Evolutionary conservation across 2,329 filamentous ascomycete genomes (phyloP).

Genomic region (Cytospora mali): DNA sequence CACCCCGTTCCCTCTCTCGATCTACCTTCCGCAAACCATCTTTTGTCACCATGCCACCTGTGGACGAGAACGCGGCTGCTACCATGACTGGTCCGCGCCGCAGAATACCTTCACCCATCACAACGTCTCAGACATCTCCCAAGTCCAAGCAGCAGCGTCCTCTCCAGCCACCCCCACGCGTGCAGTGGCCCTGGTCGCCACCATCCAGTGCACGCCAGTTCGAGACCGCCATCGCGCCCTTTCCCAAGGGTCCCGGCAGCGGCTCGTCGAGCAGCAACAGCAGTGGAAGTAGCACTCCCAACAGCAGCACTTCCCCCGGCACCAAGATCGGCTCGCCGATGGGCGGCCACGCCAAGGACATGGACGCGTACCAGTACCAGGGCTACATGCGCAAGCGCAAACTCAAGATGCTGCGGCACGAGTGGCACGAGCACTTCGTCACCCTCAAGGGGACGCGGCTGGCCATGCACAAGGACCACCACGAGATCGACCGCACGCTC

Average conservation of each 20-base stretch:
- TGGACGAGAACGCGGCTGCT: slow-evolving; percentile 64
- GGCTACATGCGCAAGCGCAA: slow-evolving; percentile 96
- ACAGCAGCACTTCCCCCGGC: slow-evolving; percentile 37
- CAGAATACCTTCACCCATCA: slow-evolving; percentile 41
- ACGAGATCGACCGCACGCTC: slow-evolving; percentile 58
- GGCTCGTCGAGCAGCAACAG: slow-evolving; percentile 31
- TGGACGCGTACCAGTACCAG: slow-evolving; percentile 66
- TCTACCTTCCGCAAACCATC: slow-evolving; percentile 66
- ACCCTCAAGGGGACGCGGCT: slow-evolving; percentile 76
- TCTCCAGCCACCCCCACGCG: slow-evolving; percentile 56
- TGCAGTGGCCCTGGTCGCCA: slow-evolving; percentile 56
- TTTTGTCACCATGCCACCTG: slow-evolving; percentile 67
- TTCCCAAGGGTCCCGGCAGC: slow-evolving; percentile 27
- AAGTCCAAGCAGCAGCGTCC: slow-evolving; percentile 42
- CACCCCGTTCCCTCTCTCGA: slow-evolving; percentile 54
- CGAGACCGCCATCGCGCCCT: slow-evolving; percentile 49
- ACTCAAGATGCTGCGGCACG: slow-evolving; percentile 83
- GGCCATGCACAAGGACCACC: slow-evolving; percentile 71
- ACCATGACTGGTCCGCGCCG: slow-evolving; percentile 39
- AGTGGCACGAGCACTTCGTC: slow-evolving; percentile 93
- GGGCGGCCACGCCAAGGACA: slow-evolving; percentile 35
- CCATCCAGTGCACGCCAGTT: slow-evolving; percentile 47
- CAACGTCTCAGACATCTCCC: slow-evolving; percentile 41
- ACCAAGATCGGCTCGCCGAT: slow-evolving; percentile 34
- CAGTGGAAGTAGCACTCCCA: slow-evolving; percentile 28